A percentile compares a stretch with the other conserved stretches of the same genome.
Evolutionary conservation across 1,284 basidiomycete genomes (phyloP).

Genomic region (Entoloma clypeatum): DNA sequence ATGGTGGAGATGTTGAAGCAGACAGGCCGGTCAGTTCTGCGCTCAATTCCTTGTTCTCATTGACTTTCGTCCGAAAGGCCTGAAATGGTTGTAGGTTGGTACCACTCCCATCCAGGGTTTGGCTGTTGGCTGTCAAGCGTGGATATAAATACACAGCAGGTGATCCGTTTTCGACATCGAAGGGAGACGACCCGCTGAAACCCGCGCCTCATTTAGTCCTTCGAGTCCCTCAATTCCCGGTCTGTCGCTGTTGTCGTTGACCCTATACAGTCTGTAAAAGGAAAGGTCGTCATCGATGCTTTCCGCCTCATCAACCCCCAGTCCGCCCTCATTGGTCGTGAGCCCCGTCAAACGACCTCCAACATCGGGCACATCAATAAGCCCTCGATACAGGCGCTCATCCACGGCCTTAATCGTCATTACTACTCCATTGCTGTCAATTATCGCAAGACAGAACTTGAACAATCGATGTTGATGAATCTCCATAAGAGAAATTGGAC

Average conservation of each 20-base stretch:
- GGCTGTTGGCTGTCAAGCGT: slow-evolving; percentile 99
- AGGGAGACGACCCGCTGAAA: slow-evolving; percentile 13
- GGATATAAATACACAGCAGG: slow-evolving; percentile 99
- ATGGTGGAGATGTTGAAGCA: slow-evolving; percentile 99
- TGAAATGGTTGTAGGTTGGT: slow-evolving; percentile 99
- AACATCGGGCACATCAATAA: slow-evolving; percentile 99
- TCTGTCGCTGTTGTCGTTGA: slow-evolving; percentile 98
- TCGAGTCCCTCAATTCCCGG: slow-evolving; percentile 92
- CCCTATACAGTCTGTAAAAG: slow-evolving; percentile 98
- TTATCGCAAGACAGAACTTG: slow-evolving; percentile 94
- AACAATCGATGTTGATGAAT: slow-evolving; percentile 98
- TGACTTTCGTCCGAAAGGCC: slow-evolving; percentile 52
- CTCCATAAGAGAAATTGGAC: slow-evolving; percentile 98
- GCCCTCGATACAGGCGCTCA: slow-evolving; percentile 94
- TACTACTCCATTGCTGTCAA: slow-evolving; percentile 97
- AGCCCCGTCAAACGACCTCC: slow-evolving; percentile 95
- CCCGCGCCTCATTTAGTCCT: slow-evolving; percentile 61
- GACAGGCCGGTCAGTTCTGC: slow-evolving; percentile 78
- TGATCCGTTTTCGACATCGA: slow-evolving; percentile 25
- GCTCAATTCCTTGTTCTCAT: slow-evolving; percentile 5
- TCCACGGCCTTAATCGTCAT: slow-evolving; percentile 93
- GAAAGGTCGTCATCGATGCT: slow-evolving; percentile 98
- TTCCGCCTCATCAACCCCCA: slow-evolving; percentile 95
- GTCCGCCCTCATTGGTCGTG: slow-evolving; percentile 83
- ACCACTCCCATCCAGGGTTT: slow-evolving; percentile 99